phyloP scores from a whole-genome alignment of 2,329 filamentous ascomycete genomes.

The Alternaria brassicicola region DNA sequence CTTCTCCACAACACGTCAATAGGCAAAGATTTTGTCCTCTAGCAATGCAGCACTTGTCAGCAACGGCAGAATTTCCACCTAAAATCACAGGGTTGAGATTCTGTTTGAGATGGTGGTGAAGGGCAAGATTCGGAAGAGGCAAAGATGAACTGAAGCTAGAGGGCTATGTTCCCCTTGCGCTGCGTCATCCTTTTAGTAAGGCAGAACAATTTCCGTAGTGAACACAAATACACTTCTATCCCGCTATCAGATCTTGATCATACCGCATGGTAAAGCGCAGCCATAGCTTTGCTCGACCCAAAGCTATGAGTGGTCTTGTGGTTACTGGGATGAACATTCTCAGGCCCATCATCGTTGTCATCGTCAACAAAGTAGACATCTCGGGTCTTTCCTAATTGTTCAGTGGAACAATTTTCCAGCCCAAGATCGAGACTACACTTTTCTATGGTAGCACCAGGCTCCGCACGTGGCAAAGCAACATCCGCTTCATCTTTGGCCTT shows the following conservation, averaged over 20 bases:
- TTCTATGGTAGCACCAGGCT: not conserved
- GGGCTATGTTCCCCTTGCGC: too few relatives aligned
- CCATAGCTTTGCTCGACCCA: not conserved
- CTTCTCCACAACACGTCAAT: not conserved
- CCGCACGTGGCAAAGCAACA: not conserved
- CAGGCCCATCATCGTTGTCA: not conserved
- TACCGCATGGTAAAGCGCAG: not conserved
- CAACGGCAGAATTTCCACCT: not conserved
- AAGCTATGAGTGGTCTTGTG: not conserved
- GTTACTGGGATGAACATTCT: not conserved
- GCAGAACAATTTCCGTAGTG: too few relatives aligned
- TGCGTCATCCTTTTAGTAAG: too few relatives aligned
- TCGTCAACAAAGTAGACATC: not conserved
- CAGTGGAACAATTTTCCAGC: not conserved
- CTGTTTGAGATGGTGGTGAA: too few relatives aligned
- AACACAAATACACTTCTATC: too few relatives aligned
- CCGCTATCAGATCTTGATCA: not conserved
- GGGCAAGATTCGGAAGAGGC: too few relatives aligned
- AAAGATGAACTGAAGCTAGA: too few relatives aligned
- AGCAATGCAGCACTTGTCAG: not conserved
- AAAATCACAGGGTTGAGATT: too few relatives aligned
- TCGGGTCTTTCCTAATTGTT: not conserved
- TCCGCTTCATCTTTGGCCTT: not conserved
- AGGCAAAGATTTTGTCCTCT: not conserved
- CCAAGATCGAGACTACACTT: not conserved